These are phyloP conservation scores for Pythium myriotylum DNA, from an alignment of 352 stramenopile genomes.

Conservation along the genomic window DNA sequence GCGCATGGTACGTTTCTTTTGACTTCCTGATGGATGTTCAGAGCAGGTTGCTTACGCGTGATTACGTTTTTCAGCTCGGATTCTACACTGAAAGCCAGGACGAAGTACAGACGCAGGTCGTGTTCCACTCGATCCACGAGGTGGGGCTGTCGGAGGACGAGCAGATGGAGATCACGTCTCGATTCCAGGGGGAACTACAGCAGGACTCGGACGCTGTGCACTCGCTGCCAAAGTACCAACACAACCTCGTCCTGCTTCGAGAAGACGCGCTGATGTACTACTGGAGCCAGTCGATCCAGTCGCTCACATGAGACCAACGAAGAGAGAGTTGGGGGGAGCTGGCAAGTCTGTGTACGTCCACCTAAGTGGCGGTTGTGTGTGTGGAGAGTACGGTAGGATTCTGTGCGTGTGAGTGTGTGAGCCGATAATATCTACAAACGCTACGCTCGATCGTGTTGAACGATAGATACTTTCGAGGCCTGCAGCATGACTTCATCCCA, in stretches of 20 bases:
- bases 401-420: neutral
- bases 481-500: neutral
- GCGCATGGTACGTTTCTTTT: constrained; percentile 60
- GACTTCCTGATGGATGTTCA: neutral
- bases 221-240: constrained; percentile 81
- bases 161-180: constrained; percentile 64
- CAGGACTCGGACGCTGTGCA: constrained; percentile 72
- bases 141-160: constrained; percentile 63
- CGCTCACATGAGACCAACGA: constrained; percentile 19
- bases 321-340: constrained; percentile 7
- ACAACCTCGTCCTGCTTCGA: constrained; percentile 82
- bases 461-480: constrained; percentile 18
- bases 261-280: constrained; percentile 88
- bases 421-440: constrained; percentile 2
- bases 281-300: constrained; percentile 76
- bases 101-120: constrained; percentile 71
- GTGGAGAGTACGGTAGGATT: neutral
- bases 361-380: neutral
- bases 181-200: constrained; percentile 60
- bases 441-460: constrained; percentile 19
- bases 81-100: constrained; percentile 82
- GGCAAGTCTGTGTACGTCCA: neutral
- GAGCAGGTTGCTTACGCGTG: neutral
- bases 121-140: constrained; percentile 72
- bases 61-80: constrained; percentile 46